Percentiles rank a stretch among this genome's conserved stretches.
Conservation (phyloP, 768 basidiomycete genomes). For the Lactarius sanguifluus region DNA sequence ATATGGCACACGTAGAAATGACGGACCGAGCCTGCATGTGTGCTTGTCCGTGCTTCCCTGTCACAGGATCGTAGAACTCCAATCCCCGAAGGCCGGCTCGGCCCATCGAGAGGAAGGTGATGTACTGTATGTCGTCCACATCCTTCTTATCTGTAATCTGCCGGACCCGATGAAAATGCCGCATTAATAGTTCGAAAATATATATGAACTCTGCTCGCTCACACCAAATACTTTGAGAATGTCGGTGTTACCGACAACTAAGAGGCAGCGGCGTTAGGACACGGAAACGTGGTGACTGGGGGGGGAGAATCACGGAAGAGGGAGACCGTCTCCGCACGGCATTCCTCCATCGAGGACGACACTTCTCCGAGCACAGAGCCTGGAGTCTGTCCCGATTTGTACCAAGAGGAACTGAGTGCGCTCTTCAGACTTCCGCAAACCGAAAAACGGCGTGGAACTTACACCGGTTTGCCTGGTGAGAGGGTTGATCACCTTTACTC, state of each 20-base stretch:
- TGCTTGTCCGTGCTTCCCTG: conserved; percentile 82
- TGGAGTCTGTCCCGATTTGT: conserved; percentile 82
- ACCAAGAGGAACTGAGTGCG: conserved; percentile 68
- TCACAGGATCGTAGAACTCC: conserved; percentile 80
- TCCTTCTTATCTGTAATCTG: conserved; percentile 70
- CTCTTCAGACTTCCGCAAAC: conserved; percentile 8
- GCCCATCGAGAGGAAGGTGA: conserved; percentile 86
- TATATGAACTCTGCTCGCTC: conserved; percentile 31
- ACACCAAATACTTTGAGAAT: conserved; percentile 83
- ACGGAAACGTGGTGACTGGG: conserved; percentile 5
- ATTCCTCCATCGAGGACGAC: conserved; percentile 90
- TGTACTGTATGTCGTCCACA: conserved; percentile 74
- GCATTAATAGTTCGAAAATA: neutral
- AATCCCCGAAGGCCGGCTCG: conserved; percentile 75
- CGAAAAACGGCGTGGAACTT: conserved; percentile 29
- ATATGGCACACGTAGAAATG: neutral
- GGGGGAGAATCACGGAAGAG: conserved; percentile 56
- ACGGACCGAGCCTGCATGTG: conserved; percentile 86
- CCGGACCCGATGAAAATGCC: neutral
- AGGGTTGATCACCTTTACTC: conserved; percentile 68
- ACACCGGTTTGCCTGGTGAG: conserved; percentile 78
- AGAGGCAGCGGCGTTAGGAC: neutral
- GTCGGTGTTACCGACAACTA: conserved; percentile 71
- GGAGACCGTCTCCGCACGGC: conserved; percentile 86
- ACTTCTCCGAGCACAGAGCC: conserved; percentile 83